Evolutionary conservation across 108 stramenopile genomes (phyloP), one percentile per base, ranked within the genome.

Genomic region (Schizochytrium sp.): DNA sequence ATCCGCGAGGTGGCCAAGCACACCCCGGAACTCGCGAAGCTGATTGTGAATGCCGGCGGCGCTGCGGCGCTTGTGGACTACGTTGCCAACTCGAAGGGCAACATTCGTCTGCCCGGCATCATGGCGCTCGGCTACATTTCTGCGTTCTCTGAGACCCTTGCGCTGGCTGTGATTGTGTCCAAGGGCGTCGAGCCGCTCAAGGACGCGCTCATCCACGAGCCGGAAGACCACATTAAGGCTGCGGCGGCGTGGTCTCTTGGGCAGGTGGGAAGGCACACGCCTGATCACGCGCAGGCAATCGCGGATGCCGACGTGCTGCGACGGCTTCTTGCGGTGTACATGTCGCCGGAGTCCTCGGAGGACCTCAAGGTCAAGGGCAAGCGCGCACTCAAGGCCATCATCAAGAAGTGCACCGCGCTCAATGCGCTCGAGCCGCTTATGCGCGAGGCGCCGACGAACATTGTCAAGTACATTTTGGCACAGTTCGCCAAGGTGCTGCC

Each of bases 141-240:
- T 3, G 94, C 94, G 19, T 95, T 95, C 91, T 92, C 92, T 44
- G 94, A 95, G 90, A 95, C 94, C 14, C 92, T 95, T 12, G 94
- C 94, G 6, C 90, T 95, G 47, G 94, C 94, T 21, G 93, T 97
- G 21, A 94, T 98, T 12, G 94, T 95, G 57, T 87, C 96, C 18
- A 97, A 98, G 93, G 96, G 94, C 0, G 92, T 97, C 44, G 87
- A 93, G 55, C 96, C 96, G 10, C 92, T 99, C 60, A 90, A 94
- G 47, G 94, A 97, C 76, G 98, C 99, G 5, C 72, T 93, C 57
- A 89, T 94, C 5, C 88, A 90, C 44, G 95, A 95, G 92, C 92
- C 93, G 18, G 95, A 94, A 90, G 95, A 95, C 88, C 95, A 95
- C 91, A 92, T 95, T 72, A 94, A 95, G 91, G 94, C 94, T 10